Evolutionary conservation across 2,329 filamentous ascomycete species (phyloP).

Genomic region (Fusarium kyushuense): DNA sequence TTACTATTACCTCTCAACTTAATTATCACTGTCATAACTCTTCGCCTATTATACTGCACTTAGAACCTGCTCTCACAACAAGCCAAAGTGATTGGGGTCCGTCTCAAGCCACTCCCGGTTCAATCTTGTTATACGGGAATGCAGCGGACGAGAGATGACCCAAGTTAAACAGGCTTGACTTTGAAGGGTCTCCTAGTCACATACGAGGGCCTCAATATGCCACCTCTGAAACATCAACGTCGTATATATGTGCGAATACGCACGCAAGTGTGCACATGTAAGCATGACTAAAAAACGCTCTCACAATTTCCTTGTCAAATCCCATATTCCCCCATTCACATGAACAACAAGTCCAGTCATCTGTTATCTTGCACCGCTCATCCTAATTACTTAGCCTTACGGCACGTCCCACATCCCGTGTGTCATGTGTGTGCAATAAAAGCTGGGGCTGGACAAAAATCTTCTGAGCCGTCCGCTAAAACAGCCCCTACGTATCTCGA

Average conservation of each 20-base stretch:
- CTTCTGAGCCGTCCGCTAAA: slow-evolving; percentile 20
- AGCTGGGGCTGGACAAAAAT: slow-evolving; percentile 15
- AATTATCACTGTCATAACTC: background rate
- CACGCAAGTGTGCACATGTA: background rate
- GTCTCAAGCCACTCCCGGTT: slow-evolving; percentile 29
- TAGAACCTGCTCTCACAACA: background rate
- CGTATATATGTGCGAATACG: slow-evolving; percentile 1
- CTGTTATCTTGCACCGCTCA: background rate
- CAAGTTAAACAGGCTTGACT: slow-evolving; percentile 11
- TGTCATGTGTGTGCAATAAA: slow-evolving; percentile 2
- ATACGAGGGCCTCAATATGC: slow-evolving; percentile 13
- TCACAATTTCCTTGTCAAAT: slow-evolving; percentile 6
- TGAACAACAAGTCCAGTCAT: slow-evolving; percentile 2
- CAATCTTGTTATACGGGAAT: background rate
- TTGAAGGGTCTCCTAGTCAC: background rate
- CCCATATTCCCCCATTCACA: slow-evolving; percentile 6
- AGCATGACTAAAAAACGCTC: background rate
- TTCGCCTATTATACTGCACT: background rate
- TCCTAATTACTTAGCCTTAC: slow-evolving; percentile 10
- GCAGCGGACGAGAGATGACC: background rate
- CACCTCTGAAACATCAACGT: background rate
- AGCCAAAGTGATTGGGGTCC: background rate
- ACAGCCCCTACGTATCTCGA: slow-evolving; percentile 15
- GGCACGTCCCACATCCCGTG: slow-evolving; percentile 24
- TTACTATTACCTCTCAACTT: background rate